These are phyloP conservation scores for Cicer chorassanicum DNA, from an alignment of 306 rosid species.

Conservation along the genomic window DNA sequence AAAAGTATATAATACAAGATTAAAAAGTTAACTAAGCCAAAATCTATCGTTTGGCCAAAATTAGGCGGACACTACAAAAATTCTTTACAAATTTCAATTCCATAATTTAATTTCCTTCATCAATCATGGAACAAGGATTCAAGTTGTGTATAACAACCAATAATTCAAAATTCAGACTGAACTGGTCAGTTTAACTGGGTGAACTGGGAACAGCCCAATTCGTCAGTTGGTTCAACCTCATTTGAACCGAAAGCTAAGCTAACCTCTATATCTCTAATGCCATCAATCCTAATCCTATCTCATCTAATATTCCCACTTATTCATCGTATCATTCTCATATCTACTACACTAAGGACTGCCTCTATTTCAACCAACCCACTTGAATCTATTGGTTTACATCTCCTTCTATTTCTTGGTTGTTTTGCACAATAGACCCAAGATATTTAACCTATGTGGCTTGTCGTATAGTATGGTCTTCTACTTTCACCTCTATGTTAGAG, in stretches of 20 bases:
- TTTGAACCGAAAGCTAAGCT: too few species aligned
- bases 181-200: too few species aligned
- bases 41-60: background rate
- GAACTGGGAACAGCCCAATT: too few species aligned
- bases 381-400: background rate
- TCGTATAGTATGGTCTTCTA: background rate
- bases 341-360: background rate
- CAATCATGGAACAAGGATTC: constrained; percentile 1
- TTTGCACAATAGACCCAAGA: background rate
- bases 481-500: background rate
- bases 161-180: too few species aligned
- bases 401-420: background rate
- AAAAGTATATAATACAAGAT: too few species aligned
- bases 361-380: background rate
- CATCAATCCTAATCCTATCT: background rate
- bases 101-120: background rate
- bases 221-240: too few species aligned
- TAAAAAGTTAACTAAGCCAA: too few species aligned
- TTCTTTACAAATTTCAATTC: background rate
- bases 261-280: background rate
- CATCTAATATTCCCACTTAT: background rate
- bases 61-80: background rate
- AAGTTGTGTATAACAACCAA: background rate
- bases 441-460: background rate
- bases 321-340: background rate